phyloP scores from a whole-genome alignment of 1,284 basidiomycete species.

The Cryptococcus sp. region DNA sequence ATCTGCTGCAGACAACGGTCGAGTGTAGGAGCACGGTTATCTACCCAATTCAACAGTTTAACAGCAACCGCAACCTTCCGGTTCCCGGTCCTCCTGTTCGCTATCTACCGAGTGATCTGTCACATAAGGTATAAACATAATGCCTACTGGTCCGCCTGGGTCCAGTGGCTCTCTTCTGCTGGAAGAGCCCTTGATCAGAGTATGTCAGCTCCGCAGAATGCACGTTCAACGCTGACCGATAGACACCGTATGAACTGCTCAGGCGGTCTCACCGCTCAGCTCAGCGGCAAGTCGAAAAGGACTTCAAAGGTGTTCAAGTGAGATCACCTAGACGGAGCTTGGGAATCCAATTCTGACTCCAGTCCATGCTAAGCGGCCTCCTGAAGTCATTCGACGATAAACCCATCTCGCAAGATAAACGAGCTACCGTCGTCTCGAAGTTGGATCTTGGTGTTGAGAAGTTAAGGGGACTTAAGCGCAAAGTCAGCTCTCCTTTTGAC shows the following conservation, averaged over 20 bases:
- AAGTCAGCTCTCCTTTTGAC: slow-evolving; percentile 23
- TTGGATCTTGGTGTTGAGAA: slow-evolving; percentile 37
- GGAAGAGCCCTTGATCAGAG: slow-evolving; percentile 43
- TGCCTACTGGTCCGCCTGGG: neutral
- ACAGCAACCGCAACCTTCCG: too few species aligned
- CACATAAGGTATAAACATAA: too few species aligned
- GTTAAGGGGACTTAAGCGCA: slow-evolving; percentile 45
- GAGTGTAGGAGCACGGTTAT: too few species aligned
- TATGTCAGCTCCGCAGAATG: slow-evolving; percentile 10
- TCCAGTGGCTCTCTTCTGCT: slow-evolving; percentile 29
- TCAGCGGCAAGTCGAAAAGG: slow-evolving; percentile 48
- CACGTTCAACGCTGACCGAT: slow-evolving; percentile 4
- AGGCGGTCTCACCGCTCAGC: slow-evolving; percentile 45
- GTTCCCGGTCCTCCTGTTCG: too few species aligned
- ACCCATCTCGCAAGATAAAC: slow-evolving; percentile 11
- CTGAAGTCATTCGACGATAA: slow-evolving; percentile 18
- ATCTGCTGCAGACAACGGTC: too few species aligned
- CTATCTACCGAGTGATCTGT: too few species aligned
- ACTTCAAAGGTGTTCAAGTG: slow-evolving; percentile 42
- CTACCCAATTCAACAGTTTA: too few species aligned
- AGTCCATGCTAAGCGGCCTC: slow-evolving; percentile 17
- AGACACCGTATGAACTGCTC: slow-evolving; percentile 49
- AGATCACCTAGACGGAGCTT: neutral
- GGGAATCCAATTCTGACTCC: neutral
- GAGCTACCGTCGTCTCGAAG: slow-evolving; percentile 18